phyloP scores from a whole-genome alignment of 768 basidiomycete genomes.

The Daedalea quercina region DNA sequence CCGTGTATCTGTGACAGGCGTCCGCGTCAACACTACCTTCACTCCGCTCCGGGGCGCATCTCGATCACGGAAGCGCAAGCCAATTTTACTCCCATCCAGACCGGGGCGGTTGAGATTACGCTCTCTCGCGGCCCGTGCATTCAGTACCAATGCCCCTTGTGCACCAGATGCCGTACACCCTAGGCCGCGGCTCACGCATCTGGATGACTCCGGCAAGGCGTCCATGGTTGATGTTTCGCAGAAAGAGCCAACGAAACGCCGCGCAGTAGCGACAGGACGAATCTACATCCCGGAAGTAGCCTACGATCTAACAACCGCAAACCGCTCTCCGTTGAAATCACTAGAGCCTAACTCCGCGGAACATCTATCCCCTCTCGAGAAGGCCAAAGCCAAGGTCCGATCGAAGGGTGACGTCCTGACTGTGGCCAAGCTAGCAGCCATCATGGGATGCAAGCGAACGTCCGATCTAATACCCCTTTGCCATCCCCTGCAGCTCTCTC shows the following conservation, averaged over 20 bases:
- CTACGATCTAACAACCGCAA: conserved; percentile 51
- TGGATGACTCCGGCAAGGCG: conserved; percentile 64
- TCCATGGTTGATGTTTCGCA: conserved; percentile 78
- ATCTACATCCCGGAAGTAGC: conserved; percentile 64
- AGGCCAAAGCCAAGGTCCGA: conserved; percentile 42
- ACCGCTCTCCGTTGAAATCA: conserved; percentile 1
- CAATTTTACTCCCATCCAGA: background rate
- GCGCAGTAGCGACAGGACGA: conserved; percentile 68
- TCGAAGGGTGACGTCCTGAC: conserved; percentile 67
- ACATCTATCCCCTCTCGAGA: conserved; percentile 16
- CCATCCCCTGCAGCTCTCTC: conserved; percentile 72
- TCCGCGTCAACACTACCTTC: background rate
- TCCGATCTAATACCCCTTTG: conserved; percentile 82
- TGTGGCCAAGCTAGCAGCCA: conserved; percentile 77
- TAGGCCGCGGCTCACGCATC: conserved; percentile 48
- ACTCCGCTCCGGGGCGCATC: background rate
- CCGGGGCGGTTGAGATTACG: background rate
- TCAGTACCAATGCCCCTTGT: conserved; percentile 7
- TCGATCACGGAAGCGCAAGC: background rate
- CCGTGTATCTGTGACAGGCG: background rate
- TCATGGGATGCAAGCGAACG: conserved; percentile 85
- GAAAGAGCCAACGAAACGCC: conserved; percentile 56
- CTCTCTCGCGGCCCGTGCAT: conserved; percentile 7
- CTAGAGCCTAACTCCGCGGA: background rate
- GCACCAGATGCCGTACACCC: background rate